Evolutionary conservation across 164 flowering plant species (phyloP).

Genomic region (Chloranthus sessilifolius): DNA sequence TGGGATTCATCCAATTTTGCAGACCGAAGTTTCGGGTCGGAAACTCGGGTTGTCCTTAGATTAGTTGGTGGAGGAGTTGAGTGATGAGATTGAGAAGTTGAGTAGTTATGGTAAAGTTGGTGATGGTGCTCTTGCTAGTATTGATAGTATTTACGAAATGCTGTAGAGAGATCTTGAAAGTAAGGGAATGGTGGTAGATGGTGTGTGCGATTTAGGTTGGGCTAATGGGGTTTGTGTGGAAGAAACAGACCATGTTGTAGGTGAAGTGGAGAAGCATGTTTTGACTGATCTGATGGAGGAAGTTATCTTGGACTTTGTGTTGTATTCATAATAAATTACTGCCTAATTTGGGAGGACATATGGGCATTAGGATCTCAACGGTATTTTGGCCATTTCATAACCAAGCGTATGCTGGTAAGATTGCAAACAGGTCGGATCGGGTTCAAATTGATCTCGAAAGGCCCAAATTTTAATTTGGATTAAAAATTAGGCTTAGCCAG

Average conservation of each 20-base stretch:
- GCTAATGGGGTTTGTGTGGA: constrained; percentile 30
- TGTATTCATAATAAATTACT: no score
- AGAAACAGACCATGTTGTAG: constrained; percentile 39
- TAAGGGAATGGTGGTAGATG: constrained; percentile 28
- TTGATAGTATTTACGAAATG: constrained; percentile 28
- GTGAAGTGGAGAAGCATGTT: constrained; percentile 45
- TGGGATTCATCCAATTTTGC: constrained; percentile 3
- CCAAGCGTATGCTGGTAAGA: no score
- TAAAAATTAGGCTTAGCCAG: no score
- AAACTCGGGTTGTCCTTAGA: constrained; percentile 28
- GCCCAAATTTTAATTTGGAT: no score
- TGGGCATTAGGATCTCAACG: no score
- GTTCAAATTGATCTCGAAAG: no score
- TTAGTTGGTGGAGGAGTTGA: constrained; percentile 46
- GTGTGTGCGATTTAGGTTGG: constrained; percentile 70
- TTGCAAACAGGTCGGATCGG: no score
- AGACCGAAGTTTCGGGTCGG: neutral
- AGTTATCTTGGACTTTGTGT: constrained; percentile 21
- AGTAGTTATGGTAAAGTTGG: constrained; percentile 23
- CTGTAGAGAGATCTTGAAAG: constrained; percentile 48
- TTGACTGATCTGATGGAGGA: constrained; percentile 52
- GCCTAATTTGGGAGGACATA: no score
- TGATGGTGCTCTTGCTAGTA: constrained; percentile 13
- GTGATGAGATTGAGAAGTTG: constrained; percentile 45
- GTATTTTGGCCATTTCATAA: no score